Conservation (phyloP, 352 stramenopile genomes). For the Globisporangium mamillatum region DNA sequence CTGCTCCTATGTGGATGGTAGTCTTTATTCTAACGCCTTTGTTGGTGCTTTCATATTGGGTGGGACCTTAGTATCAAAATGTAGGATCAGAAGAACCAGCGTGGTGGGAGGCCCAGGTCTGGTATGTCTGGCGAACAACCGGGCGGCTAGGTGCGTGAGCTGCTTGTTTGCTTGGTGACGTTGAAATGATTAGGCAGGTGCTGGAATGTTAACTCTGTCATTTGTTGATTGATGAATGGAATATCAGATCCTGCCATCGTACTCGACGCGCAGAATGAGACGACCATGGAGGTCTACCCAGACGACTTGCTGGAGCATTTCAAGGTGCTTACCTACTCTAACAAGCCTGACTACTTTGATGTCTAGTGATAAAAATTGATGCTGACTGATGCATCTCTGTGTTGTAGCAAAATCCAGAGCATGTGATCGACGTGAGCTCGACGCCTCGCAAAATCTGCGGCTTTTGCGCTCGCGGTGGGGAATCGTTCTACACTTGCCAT, state of each 20-base stretch:
- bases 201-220: neutral
- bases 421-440: constrained; percentile 69
- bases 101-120: constrained; percentile 86
- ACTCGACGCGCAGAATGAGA: constrained; percentile 46
- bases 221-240: neutral
- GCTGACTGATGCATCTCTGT: constrained; percentile 1
- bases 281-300: constrained; percentile 36
- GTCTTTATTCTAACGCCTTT: neutral
- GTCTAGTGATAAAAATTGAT: neutral
- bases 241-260: constrained; percentile 43
- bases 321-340: constrained; percentile 24
- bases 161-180: neutral
- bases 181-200: neutral
- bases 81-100: constrained; percentile 49
- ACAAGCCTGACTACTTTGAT: neutral
- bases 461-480: constrained; percentile 31
- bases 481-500: constrained; percentile 68
- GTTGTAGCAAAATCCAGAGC: constrained; percentile 52
- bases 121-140: constrained; percentile 74
- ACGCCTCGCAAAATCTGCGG: constrained; percentile 42
- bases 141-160: constrained; percentile 44
- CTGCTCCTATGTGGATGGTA: neutral
- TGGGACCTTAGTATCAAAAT: constrained; percentile 57
- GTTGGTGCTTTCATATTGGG: neutral
- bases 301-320: constrained; percentile 58